These are phyloP conservation scores for Prototheca cutis DNA, from an alignment of 163 green algal genomes.

Conservation along the genomic window DNA sequence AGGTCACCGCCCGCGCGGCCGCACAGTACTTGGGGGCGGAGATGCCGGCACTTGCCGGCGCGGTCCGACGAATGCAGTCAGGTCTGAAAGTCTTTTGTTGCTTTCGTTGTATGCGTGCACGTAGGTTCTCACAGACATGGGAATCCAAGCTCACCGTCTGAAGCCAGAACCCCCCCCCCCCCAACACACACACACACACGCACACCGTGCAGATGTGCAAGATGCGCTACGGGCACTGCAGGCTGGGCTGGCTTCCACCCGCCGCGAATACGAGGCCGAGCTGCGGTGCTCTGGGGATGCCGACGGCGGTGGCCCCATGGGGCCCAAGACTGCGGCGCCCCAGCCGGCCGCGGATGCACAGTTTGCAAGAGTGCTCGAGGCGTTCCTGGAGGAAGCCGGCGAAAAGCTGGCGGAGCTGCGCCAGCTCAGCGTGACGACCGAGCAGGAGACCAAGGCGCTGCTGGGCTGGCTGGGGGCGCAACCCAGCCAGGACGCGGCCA, in stretches of 20 bases:
- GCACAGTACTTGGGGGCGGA: slow-evolving; percentile 17
- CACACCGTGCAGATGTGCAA: slow-evolving; percentile 10
- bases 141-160: too few species aligned
- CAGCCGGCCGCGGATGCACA: background rate
- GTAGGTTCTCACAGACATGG: too few species aligned
- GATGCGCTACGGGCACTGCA: slow-evolving; percentile 18
- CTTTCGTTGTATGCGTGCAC: too few species aligned
- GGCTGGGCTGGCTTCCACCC: slow-evolving; percentile 7
- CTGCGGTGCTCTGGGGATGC: too few species aligned
- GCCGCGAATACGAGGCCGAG: slow-evolving; percentile 12
- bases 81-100: too few species aligned
- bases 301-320: too few species aligned
- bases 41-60: slow-evolving; percentile 12
- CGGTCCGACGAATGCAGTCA: slow-evolving; percentile 27
- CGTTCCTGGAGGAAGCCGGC: slow-evolving; percentile 13
- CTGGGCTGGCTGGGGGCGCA: slow-evolving; percentile 20
- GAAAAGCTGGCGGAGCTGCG: slow-evolving; percentile 6
- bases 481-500: slow-evolving; percentile 1
- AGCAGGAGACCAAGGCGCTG: slow-evolving; percentile 1
- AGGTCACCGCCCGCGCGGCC: background rate
- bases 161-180: too few species aligned
- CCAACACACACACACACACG: too few species aligned
- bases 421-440: background rate
- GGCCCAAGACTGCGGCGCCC: background rate
- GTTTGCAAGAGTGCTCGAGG: slow-evolving; percentile 13